Percentiles rank a stretch among this genome's conserved stretches.
These are phyloP conservation scores for Nakazawaea pomicola DNA, from an alignment of 805 yeast genomes.

Conservation along the genomic window DNA sequence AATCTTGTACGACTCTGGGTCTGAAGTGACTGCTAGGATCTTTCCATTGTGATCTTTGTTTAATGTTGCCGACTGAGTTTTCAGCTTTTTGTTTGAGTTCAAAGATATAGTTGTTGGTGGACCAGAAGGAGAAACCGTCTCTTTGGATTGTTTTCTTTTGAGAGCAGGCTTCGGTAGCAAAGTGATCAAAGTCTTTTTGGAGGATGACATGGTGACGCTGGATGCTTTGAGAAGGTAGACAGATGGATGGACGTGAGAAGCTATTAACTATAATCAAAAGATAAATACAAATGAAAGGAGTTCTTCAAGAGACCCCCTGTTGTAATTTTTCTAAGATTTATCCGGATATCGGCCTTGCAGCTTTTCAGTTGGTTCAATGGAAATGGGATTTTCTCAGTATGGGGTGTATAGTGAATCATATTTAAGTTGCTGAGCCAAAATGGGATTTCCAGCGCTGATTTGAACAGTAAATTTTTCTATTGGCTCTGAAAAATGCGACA, in stretches of 20 bases:
- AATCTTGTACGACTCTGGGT: conserved; percentile 11
- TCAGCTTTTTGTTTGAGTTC: neutral
- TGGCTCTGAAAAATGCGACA: conserved; percentile 3
- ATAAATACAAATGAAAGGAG: neutral
- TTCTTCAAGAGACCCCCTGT: too few species aligned
- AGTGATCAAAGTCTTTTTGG: neutral
- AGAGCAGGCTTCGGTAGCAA: conserved; percentile 7
- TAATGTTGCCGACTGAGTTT: neutral
- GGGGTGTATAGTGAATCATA: neutral
- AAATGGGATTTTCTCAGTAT: conserved; percentile 7
- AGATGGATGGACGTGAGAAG: too few species aligned
- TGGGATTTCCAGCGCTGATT: conserved; percentile 8
- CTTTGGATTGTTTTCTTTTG: neutral
- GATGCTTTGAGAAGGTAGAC: too few species aligned
- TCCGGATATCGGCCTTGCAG: conserved; percentile 11
- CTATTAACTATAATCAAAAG: too few species aligned
- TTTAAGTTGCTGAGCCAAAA: neutral
- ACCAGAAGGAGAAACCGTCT: neutral
- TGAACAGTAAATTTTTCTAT: conserved; percentile 5
- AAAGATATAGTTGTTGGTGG: neutral
- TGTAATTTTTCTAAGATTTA: too few species aligned
- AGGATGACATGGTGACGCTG: neutral
- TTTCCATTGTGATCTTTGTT: conserved; percentile 1
- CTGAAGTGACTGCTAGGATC: conserved; percentile 9
- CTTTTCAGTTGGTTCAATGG: neutral